Percentiles rank a stretch among this genome's conserved stretches.
Evolutionary conservation across 306 rosid genomes (phyloP).

Genomic region (Quercus suber): DNA sequence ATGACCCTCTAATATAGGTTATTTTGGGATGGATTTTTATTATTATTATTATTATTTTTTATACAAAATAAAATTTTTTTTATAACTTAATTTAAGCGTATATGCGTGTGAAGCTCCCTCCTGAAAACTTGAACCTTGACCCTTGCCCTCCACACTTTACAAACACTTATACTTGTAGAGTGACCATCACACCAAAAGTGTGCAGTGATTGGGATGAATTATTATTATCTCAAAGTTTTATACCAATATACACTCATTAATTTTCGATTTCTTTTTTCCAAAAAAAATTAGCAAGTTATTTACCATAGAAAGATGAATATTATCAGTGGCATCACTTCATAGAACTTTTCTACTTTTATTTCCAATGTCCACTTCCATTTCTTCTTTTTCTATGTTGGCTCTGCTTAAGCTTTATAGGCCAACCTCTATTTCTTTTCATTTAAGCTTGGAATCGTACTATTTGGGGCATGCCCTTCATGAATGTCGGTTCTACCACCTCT

Average conservation of each 20-base stretch:
- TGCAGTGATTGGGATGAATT: too few relatives aligned
- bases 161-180: too few relatives aligned
- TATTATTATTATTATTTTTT: too few relatives aligned
- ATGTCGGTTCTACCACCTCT: constrained; percentile 27
- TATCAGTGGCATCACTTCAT: neutral
- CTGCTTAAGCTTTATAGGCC: constrained; percentile 26
- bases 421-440: constrained; percentile 19
- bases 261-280: neutral
- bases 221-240: neutral
- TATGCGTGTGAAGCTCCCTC: too few relatives aligned
- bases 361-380: constrained; percentile 3
- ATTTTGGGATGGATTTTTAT: too few relatives aligned
- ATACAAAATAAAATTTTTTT: too few relatives aligned
- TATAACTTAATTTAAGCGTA: too few relatives aligned
- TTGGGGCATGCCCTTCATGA: constrained; percentile 28
- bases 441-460: constrained; percentile 37
- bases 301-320: neutral
- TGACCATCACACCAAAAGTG: too few relatives aligned
- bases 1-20: neutral
- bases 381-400: neutral
- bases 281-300: neutral
- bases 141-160: too few relatives aligned
- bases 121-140: too few relatives aligned
- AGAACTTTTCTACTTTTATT: neutral
- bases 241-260: neutral